Evolutionary conservation across 2,329 filamentous ascomycete genomes (phyloP).

Genomic region (Neonectria coccinea): DNA sequence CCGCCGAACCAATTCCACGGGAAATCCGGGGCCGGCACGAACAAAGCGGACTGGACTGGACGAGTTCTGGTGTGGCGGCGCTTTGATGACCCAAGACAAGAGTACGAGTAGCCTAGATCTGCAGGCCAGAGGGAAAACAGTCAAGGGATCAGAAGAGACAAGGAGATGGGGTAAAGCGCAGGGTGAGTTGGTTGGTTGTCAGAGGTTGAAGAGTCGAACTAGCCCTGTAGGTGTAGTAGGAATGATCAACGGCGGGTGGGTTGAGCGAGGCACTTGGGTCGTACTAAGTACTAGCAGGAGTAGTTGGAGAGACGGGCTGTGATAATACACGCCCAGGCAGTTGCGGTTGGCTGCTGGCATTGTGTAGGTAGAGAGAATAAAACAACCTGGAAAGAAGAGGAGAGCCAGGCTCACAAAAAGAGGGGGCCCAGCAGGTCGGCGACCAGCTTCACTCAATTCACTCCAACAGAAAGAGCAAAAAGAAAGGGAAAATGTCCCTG

Average conservation of each 20-base stretch:
- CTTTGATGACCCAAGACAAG: background rate
- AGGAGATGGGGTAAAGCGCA: constrained; percentile 5
- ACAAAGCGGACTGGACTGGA: background rate
- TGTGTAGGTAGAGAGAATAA: background rate
- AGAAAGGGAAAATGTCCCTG: constrained; percentile 5
- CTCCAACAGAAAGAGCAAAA: background rate
- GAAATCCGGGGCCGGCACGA: constrained; percentile 45
- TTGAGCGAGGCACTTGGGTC: background rate
- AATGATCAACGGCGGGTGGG: constrained; percentile 1
- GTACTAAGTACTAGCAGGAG: background rate
- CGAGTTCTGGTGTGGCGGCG: constrained; percentile 1
- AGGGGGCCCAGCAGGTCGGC: background rate
- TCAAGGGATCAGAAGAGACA: background rate
- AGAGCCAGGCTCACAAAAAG: background rate
- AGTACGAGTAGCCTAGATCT: constrained; percentile 22
- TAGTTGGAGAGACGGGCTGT: background rate
- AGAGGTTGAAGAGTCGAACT: background rate
- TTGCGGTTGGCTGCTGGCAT: background rate
- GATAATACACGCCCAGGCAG: background rate
- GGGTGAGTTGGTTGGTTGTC: constrained; percentile 11
- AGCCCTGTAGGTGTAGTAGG: background rate
- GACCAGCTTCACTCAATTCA: background rate
- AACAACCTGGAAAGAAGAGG: background rate
- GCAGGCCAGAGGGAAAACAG: constrained; percentile 33
- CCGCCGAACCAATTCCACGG: constrained; percentile 46